A percentile compares a stretch with the other conserved stretches of the same genome.
phyloP scores from a whole-genome alignment of 352 stramenopile genomes.

The Phytophthora pini region DNA sequence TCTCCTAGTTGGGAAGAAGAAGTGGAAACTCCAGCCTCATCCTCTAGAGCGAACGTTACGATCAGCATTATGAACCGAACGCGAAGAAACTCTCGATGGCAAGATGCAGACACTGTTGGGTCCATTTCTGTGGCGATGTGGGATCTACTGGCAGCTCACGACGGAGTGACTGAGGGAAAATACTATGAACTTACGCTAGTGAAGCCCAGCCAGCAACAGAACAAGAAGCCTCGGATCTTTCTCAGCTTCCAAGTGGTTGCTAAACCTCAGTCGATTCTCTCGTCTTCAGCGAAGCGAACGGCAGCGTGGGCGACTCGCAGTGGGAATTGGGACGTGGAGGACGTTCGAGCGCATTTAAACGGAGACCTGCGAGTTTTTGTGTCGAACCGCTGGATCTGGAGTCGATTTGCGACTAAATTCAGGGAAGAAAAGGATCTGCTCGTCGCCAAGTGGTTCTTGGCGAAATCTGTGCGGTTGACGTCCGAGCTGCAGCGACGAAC shows the following conservation, averaged over 20 bases:
- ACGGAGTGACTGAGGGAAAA: conserved; percentile 22
- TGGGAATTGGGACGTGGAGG: conserved; percentile 55
- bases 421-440: conserved; percentile 49
- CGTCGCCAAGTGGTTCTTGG: conserved; percentile 56
- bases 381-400: conserved; percentile 61
- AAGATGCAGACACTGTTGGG: conserved; percentile 44
- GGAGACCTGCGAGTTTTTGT: conserved; percentile 65
- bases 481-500: conserved; percentile 25
- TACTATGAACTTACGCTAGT: conserved; percentile 31
- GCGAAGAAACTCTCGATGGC: conserved; percentile 20
- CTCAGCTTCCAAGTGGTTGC: conserved; percentile 45
- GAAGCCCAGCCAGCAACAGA: conserved; percentile 7
- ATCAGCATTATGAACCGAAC: conserved; percentile 56
- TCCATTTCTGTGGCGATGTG: conserved; percentile 48
- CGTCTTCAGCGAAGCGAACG: conserved; percentile 8
- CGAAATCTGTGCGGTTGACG: conserved; percentile 36
- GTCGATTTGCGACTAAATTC: conserved; percentile 51
- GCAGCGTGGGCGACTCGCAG: conserved; percentile 30
- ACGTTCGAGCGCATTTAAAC: conserved; percentile 49
- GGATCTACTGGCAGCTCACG: conserved; percentile 40
- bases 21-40: conserved; percentile 58
- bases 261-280: conserved; percentile 13
- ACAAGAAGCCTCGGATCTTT: conserved; percentile 23
- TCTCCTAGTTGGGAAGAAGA: conserved; percentile 70
- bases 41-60: conserved; percentile 40